These are phyloP conservation scores for Cladophialophora exuberans DNA, from an alignment of 2,329 filamentous ascomycete species.

Conservation along the genomic window DNA sequence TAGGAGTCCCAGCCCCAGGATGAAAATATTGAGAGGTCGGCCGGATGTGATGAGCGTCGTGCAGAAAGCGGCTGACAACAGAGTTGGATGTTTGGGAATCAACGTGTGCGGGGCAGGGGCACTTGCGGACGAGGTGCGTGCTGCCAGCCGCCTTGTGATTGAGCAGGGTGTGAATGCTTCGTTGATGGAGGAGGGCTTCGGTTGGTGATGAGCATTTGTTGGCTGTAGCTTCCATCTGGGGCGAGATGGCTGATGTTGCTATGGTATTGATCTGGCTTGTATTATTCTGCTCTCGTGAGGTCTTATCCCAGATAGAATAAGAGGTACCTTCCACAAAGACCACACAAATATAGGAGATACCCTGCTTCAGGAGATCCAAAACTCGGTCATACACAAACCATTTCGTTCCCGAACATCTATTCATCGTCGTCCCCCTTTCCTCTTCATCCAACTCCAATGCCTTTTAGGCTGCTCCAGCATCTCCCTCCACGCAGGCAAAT, in stretches of 20 bases:
- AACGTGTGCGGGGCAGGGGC: slow-evolving; percentile 76
- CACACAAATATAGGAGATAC: too few relatives aligned
- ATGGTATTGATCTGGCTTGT: too few relatives aligned
- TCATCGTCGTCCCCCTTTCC: slow-evolving; percentile 8
- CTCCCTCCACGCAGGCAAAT: slow-evolving; percentile 17
- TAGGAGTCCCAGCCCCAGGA: slow-evolving; percentile 71
- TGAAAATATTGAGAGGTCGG: slow-evolving; percentile 89
- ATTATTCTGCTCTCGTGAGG: too few relatives aligned
- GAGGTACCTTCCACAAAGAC: too few relatives aligned
- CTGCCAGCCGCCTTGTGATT: slow-evolving; percentile 67
- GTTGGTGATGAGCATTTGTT: too few relatives aligned
- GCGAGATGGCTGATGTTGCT: too few relatives aligned
- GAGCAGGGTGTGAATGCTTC: slow-evolving; percentile 63
- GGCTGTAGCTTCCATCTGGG: too few relatives aligned
- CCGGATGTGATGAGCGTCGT: slow-evolving; percentile 80
- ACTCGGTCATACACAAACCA: too few relatives aligned
- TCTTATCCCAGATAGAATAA: too few relatives aligned
- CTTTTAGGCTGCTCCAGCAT: slow-evolving; percentile 10
- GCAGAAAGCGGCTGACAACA: slow-evolving; percentile 76
- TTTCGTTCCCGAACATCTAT: too few relatives aligned
- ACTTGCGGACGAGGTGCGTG: slow-evolving; percentile 73
- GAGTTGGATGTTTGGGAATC: slow-evolving; percentile 85
- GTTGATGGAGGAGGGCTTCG: slow-evolving; percentile 76
- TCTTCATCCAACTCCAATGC: slow-evolving; percentile 28
- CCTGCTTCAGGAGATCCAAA: too few relatives aligned